Percentiles rank a stretch among this genome's conserved stretches.
These are phyloP conservation scores for Aspergillus fumigatus DNA, from an alignment of 2,329 filamentous ascomycete species.

Conservation along the genomic window DNA sequence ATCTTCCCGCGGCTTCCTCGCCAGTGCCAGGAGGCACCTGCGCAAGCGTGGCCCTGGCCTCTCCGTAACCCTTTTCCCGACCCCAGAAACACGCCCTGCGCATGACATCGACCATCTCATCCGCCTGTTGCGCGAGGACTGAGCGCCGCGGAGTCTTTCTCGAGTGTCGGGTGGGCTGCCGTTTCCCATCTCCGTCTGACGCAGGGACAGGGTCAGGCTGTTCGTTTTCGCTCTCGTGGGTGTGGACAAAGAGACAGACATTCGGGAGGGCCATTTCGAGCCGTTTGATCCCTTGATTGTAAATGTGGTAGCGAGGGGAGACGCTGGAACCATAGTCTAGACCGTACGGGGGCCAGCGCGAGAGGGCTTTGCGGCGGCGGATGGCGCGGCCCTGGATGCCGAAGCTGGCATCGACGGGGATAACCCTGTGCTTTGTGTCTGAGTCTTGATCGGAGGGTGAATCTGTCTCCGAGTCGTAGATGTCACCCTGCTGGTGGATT, in stretches of 20 bases:
- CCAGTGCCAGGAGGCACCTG: background rate
- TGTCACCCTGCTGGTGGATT: background rate
- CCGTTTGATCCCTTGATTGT: constrained; percentile 15
- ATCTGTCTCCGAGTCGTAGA: background rate
- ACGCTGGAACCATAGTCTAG: constrained; percentile 29
- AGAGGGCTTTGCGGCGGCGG: constrained; percentile 34
- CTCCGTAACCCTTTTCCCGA: constrained; percentile 35
- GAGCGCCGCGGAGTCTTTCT: constrained; percentile 2
- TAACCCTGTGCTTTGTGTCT: background rate
- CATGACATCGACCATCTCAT: constrained; percentile 41
- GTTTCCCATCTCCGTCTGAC: background rate
- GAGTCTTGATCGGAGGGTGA: background rate
- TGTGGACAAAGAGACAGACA: constrained; percentile 23
- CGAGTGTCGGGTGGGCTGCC: background rate
- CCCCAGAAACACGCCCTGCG: constrained; percentile 42
- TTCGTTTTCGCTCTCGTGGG: background rate
- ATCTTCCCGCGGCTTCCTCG: background rate
- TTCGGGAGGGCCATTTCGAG: constrained; percentile 31
- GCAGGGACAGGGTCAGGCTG: background rate
- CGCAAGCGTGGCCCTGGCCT: constrained; percentile 30
- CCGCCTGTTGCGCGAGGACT: constrained; percentile 34
- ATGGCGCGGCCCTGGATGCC: constrained; percentile 4
- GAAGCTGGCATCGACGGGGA: constrained; percentile 3
- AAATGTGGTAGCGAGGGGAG: constrained; percentile 10
- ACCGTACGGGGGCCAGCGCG: constrained; percentile 38